Evolutionary conservation across 2,329 filamentous ascomycete genomes (phyloP).

Genomic region (Lecanicillium sp.): DNA sequence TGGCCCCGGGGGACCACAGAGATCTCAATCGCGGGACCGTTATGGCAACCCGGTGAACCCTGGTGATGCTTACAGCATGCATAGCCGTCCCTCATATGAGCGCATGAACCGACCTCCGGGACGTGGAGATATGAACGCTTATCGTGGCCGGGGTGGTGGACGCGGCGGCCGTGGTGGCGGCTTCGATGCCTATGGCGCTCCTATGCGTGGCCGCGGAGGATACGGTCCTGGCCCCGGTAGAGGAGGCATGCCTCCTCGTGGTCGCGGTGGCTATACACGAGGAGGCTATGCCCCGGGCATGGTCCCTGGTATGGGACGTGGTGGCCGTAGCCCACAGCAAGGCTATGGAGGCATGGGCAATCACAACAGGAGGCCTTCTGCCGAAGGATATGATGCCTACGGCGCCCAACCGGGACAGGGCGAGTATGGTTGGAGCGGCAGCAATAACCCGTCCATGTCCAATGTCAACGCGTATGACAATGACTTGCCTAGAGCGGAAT

Average conservation of each 20-base stretch:
- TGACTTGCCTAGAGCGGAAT: constrained; percentile 53
- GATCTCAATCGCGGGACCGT: constrained; percentile 47
- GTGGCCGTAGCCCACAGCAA: constrained; percentile 26
- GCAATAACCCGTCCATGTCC: constrained; percentile 25
- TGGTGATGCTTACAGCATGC: constrained; percentile 38
- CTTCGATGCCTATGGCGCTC: constrained; percentile 37
- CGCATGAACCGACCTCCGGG: constrained; percentile 42
- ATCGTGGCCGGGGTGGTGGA: constrained; percentile 33
- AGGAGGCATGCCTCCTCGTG: constrained; percentile 4
- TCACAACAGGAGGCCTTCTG: constrained; percentile 30
- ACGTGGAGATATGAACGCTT: constrained; percentile 34
- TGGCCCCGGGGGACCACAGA: constrained; percentile 24
- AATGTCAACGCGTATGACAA: constrained; percentile 34
- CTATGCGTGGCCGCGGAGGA: constrained; percentile 26
- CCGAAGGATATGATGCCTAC: constrained; percentile 30
- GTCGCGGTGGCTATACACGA: constrained; percentile 4
- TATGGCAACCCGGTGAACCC: constrained; percentile 53
- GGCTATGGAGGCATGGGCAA: constrained; percentile 13
- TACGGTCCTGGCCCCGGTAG: constrained; percentile 16
- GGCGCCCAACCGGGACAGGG: constrained; percentile 28
- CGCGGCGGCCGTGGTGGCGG: constrained; percentile 43
- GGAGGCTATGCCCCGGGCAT: constrained; percentile 6
- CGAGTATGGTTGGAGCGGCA: constrained; percentile 12
- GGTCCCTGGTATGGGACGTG: constrained; percentile 12
- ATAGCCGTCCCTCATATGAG: constrained; percentile 38